phyloP scores from a whole-genome alignment of 2,329 filamentous ascomycete genomes.

The Pseudopyricularia javanii region DNA sequence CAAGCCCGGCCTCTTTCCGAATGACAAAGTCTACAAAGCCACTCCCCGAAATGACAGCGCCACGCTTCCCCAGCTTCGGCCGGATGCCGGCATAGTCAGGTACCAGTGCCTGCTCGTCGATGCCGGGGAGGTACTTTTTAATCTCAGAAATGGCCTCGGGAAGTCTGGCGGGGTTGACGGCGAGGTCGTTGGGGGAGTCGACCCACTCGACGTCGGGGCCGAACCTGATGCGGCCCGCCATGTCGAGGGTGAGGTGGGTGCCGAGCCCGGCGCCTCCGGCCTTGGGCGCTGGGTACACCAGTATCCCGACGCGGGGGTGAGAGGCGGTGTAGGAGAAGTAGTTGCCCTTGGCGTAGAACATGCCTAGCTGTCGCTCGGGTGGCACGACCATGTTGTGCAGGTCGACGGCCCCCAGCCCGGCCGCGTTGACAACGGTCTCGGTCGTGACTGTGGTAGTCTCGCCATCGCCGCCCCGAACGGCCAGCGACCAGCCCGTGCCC shows the following conservation, averaged over 20 bases:
- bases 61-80: conserved; percentile 59
- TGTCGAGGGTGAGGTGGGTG: conserved; percentile 86
- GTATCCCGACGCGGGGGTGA: conserved; percentile 49
- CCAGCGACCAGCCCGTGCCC: conserved; percentile 60
- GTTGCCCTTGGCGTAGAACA: conserved; percentile 85
- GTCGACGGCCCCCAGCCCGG: conserved; percentile 64
- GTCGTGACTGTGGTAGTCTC: conserved; percentile 50
- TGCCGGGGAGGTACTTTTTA: conserved; percentile 59
- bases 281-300: conserved; percentile 80
- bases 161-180: conserved; percentile 51
- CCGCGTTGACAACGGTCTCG: conserved; percentile 72
- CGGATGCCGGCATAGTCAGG: conserved; percentile 88
- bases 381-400: conserved; percentile 77
- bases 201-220: conserved; percentile 96
- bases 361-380: conserved; percentile 33
- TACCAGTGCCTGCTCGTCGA: conserved; percentile 53
- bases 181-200: conserved; percentile 54
- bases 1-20: conserved; percentile 59
- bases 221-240: conserved; percentile 74
- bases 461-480: conserved; percentile 30
- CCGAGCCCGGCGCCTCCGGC: conserved; percentile 76
- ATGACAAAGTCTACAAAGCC: conserved; percentile 82
- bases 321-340: conserved; percentile 77
- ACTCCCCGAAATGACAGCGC: conserved; percentile 34
- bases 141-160: conserved; percentile 63